Base-by-base conservation (phyloP, 331 rosid genomes). In the Quercus phellos region DNA sequence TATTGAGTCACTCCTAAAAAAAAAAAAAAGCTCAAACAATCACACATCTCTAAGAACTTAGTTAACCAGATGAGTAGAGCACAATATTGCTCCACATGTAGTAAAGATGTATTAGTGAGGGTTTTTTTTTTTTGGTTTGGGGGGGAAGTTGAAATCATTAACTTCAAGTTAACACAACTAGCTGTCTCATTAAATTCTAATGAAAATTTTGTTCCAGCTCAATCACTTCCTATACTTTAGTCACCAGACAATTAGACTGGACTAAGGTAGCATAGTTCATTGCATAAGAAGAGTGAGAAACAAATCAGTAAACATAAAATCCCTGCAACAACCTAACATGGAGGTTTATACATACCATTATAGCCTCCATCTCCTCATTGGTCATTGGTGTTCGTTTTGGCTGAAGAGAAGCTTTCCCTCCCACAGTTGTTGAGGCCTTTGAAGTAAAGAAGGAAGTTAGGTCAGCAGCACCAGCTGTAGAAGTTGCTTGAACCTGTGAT, bases 331-430 rank as follows among this genome's bases (percentile, higher is more conserved):
- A 72, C 66, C 53, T 9, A 18, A 27, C 30, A 81, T 59, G 77
- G 61, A 77, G 63, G 42, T 77, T 73, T 55, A 46, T 58, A 79
- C 90, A 54, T 88, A 94, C 98, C 98, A 94, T 74, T 87, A 94
- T 66, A 79, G 97, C 95, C 72, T 94, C 98, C 71, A 94, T 92
- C 89, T 94, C 98, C 71, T 92, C 92, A 1, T 90, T 81, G 75
- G 97, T 83, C 19, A 94, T 72, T 0, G 95, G 98, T 74, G 93
- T 92, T 90, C 98, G 89, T 81, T 87, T 87, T 51, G 97, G 98
- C 78, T 94, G 98, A 83, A 84, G 90, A 80, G 98, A 94, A 74
- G 98, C 97, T 79, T 94, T 90, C 81, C 98, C 98, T 69, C 92
- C 98, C 18, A 84, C 21, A 13, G 90, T 69, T 75, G 81, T 16